Percentiles rank a stretch among this genome's conserved stretches.
Evolutionary conservation across 2,329 filamentous ascomycete genomes (phyloP).

Genomic region (Geoglossum cookeanum): DNA sequence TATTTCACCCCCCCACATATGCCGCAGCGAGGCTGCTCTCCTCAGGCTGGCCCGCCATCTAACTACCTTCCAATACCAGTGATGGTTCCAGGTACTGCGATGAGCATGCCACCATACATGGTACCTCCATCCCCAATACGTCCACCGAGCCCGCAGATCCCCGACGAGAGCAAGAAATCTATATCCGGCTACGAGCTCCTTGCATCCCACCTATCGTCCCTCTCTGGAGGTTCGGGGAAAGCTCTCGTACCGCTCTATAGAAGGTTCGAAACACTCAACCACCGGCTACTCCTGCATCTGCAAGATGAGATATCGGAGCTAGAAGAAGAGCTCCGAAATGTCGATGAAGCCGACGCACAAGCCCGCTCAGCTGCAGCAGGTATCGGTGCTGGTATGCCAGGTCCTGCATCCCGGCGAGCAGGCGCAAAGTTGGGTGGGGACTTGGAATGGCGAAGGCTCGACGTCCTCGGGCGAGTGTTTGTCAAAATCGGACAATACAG

Average conservation of each 20-base stretch:
- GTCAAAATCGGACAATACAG: constrained; percentile 43
- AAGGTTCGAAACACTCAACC: constrained; percentile 64
- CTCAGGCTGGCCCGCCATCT: neutral
- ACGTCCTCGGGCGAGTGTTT: constrained; percentile 34
- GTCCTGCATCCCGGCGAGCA: constrained; percentile 20
- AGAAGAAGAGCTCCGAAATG: constrained; percentile 52
- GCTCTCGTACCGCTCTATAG: constrained; percentile 47
- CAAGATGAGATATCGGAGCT: constrained; percentile 72
- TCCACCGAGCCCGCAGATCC: neutral
- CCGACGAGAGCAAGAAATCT: neutral
- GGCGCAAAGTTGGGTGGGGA: constrained; percentile 11
- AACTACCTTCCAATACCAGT: neutral
- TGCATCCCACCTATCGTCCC: constrained; percentile 32
- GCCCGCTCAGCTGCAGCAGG: neutral
- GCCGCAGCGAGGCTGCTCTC: neutral
- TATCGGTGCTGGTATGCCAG: neutral
- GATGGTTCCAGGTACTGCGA: neutral
- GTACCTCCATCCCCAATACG: neutral
- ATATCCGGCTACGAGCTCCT: constrained; percentile 42
- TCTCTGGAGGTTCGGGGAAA: neutral
- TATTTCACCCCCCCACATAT: neutral
- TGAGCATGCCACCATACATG: neutral
- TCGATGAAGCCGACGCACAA: constrained; percentile 30
- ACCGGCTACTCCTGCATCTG: constrained; percentile 61
- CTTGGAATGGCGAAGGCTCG: constrained; percentile 32